phyloP scores from a whole-genome alignment of 257 asterid species.

The Cynanchum wilfordii region DNA sequence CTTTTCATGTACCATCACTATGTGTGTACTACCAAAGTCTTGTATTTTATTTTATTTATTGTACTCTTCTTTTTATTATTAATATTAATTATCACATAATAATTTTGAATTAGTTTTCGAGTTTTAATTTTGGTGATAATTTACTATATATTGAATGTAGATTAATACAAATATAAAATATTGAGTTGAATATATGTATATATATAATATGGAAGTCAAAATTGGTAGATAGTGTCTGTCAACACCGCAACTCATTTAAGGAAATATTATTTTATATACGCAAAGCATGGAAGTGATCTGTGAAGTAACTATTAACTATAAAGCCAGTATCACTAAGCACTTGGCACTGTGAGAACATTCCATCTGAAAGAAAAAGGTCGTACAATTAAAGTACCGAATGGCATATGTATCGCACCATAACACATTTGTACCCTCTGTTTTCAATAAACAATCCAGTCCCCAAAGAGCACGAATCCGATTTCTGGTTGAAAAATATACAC shows the following conservation, averaged over 20 bases:
- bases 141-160: no score
- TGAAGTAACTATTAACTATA: background rate
- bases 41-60: background rate
- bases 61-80: background rate
- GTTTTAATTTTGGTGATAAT: background rate
- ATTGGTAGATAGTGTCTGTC: background rate
- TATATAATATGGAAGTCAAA: background rate
- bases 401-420: background rate
- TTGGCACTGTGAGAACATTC: background rate
- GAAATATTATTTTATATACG: background rate
- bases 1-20: background rate
- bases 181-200: no score
- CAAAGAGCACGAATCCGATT: background rate
- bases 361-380: background rate
- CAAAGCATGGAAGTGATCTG: background rate
- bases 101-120: background rate
- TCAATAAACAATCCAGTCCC: background rate
- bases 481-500: background rate
- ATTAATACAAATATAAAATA: no score
- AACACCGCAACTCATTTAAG: background rate
- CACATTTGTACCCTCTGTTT: background rate
- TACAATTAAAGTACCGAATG: slow-evolving; percentile 2
- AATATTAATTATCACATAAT: background rate
- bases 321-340: background rate
- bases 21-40: background rate